Evolutionary conservation across 371 early-diverging fungal genomes (phyloP).

Genomic region (Smittium mucronatum): DNA sequence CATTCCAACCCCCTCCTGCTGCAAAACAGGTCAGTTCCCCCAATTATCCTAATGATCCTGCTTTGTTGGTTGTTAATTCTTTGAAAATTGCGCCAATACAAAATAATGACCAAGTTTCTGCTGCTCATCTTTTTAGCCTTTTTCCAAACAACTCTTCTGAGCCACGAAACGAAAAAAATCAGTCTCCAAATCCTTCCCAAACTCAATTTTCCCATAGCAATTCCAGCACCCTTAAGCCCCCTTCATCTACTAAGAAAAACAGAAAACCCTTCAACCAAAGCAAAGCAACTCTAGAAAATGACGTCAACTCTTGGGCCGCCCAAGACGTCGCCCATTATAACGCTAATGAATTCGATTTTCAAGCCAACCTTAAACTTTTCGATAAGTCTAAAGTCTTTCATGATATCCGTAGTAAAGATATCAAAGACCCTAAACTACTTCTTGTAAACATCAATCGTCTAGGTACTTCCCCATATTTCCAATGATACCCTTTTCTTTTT

Average conservation of each 20-base stretch:
- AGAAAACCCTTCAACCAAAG: not conserved
- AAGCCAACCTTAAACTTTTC: constrained; percentile 8
- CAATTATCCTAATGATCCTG: not conserved
- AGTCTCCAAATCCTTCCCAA: not conserved
- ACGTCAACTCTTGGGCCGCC: constrained; percentile 1
- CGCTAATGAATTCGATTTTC: constrained; percentile 10
- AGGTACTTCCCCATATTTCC: not conserved
- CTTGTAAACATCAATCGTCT: constrained; percentile 8
- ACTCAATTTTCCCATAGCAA: not conserved
- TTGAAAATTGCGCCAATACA: not conserved
- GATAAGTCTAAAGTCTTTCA: constrained; percentile 10
- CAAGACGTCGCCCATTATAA: constrained; percentile 9
- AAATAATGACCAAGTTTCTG: not conserved
- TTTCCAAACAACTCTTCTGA: not conserved
- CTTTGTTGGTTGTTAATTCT: not conserved
- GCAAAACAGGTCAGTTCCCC: not conserved
- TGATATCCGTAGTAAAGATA: constrained; percentile 11
- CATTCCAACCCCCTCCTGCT: not conserved
- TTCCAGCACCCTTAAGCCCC: not conserved
- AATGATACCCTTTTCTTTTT: not conserved
- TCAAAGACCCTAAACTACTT: constrained; percentile 7
- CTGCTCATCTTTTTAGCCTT: not conserved
- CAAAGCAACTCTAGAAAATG: not conserved
- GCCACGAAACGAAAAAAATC: not conserved
- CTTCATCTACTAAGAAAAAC: not conserved